phyloP scores from a whole-genome alignment of 108 stramenopile species.

The Pseudonitzschia pungens region DNA sequence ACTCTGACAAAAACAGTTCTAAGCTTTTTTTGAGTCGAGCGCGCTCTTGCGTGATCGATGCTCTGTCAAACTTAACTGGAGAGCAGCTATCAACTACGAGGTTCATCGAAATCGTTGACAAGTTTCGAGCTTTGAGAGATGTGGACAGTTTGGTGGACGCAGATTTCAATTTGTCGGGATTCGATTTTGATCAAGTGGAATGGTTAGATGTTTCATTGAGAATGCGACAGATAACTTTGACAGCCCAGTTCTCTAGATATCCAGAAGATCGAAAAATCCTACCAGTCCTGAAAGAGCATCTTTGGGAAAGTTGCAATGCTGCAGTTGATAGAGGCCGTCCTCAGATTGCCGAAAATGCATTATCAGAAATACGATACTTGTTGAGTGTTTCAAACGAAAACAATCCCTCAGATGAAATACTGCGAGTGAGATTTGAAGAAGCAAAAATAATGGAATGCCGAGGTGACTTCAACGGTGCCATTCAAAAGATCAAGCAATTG shows the following conservation, averaged over 20 bases:
- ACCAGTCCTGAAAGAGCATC: slow-evolving; percentile 39
- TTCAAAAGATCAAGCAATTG: slow-evolving; percentile 56
- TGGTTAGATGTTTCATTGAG: slow-evolving; percentile 3
- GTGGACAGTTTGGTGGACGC: slow-evolving; percentile 9
- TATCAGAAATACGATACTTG: slow-evolving; percentile 15
- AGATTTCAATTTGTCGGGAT: background rate
- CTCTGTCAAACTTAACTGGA: slow-evolving; percentile 11
- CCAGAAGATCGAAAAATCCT: slow-evolving; percentile 2
- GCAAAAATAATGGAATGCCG: slow-evolving; percentile 59
- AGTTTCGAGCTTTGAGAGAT: slow-evolving; percentile 31
- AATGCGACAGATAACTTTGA: slow-evolving; percentile 10
- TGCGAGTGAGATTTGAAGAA: slow-evolving; percentile 70
- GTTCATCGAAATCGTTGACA: slow-evolving; percentile 22
- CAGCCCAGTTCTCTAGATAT: background rate
- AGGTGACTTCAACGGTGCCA: slow-evolving; percentile 57
- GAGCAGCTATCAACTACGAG: slow-evolving; percentile 12
- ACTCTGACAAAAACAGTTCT: slow-evolving; percentile 19
- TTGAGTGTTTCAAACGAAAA: background rate
- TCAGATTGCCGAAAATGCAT: slow-evolving; percentile 39
- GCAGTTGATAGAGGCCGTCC: slow-evolving; percentile 43
- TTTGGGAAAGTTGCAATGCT: slow-evolving; percentile 43
- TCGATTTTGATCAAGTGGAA: slow-evolving; percentile 15
- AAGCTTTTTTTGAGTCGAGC: slow-evolving; percentile 5
- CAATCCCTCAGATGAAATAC: slow-evolving; percentile 14
- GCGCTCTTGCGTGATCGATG: slow-evolving; percentile 16